These are phyloP conservation scores for Endocladia muricata DNA, from an alignment of 31 red algal genomes.

Conservation along the genomic window DNA sequence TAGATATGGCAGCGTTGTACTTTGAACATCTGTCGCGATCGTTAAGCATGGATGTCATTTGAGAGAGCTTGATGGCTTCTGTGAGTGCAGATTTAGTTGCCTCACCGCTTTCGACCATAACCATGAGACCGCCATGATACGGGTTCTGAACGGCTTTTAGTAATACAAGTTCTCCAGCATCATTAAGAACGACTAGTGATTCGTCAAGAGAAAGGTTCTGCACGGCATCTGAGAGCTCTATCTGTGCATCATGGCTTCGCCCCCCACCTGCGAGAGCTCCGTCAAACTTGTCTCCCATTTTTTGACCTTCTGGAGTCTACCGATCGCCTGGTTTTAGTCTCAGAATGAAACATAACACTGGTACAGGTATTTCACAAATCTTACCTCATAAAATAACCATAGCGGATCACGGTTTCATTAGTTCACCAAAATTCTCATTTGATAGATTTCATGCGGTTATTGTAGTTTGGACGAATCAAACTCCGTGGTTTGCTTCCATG, in stretches of 20 bases:
- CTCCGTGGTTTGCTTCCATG: too few relatives aligned
- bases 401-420: too few relatives aligned
- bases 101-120: slow-evolving; percentile 3
- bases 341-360: too few relatives aligned
- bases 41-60: slow-evolving; percentile 63
- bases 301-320: too few relatives aligned
- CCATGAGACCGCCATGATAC: slow-evolving; percentile 43
- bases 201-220: slow-evolving; percentile 50
- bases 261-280: slow-evolving; percentile 39
- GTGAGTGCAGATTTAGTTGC: slow-evolving; percentile 4
- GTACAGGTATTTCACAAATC: too few relatives aligned
- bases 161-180: slow-evolving; percentile 24
- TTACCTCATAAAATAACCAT: too few relatives aligned
- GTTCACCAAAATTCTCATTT: too few relatives aligned
- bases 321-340: too few relatives aligned
- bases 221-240: slow-evolving; percentile 34
- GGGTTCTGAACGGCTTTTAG: slow-evolving; percentile 49
- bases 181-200: slow-evolving; percentile 35
- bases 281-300: slow-evolving; percentile 69
- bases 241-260: background rate
- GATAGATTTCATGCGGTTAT: too few relatives aligned
- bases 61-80: slow-evolving; percentile 55
- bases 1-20: slow-evolving; percentile 16
- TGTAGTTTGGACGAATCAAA: too few relatives aligned
- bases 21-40: slow-evolving; percentile 50